Evolutionary conservation across 805 yeast species (phyloP).

Genomic region (Tetrapisispora pingtungensis): DNA sequence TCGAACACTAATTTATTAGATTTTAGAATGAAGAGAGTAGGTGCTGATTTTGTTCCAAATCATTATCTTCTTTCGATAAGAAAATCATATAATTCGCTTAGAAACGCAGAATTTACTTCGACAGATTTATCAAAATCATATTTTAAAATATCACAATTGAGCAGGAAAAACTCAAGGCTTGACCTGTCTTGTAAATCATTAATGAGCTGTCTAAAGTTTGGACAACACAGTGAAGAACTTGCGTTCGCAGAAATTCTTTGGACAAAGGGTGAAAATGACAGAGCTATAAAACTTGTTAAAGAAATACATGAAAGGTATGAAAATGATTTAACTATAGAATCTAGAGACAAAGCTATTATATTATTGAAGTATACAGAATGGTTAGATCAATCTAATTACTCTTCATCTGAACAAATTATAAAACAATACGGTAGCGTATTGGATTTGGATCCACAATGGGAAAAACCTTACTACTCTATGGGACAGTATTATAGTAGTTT

Average conservation of each 20-base stretch:
- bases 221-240: conserved; percentile 41
- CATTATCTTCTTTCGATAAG: conserved; percentile 53
- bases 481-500: conserved; percentile 75
- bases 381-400: conserved; percentile 79
- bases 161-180: conserved; percentile 56
- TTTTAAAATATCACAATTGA: conserved; percentile 49
- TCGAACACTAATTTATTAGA: conserved; percentile 13
- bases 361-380: conserved; percentile 76
- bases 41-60: conserved; percentile 48
- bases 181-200: conserved; percentile 65
- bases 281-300: conserved; percentile 61
- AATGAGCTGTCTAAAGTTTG: conserved; percentile 35
- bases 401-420: conserved; percentile 63
- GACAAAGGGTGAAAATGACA: conserved; percentile 80
- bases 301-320: conserved; percentile 22
- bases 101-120: conserved; percentile 12
- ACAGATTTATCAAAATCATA: conserved; percentile 40
- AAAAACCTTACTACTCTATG: conserved; percentile 67
- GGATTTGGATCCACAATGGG: conserved; percentile 49
- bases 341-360: conserved; percentile 31
- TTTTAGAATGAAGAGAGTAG: conserved; percentile 27
- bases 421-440: conserved; percentile 57
- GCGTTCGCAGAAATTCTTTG: conserved; percentile 79
- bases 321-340: conserved; percentile 7
- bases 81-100: conserved; percentile 35